Base-by-base conservation (phyloP, 2,329 filamentous ascomycete species). In the Truncatella angustata region DNA sequence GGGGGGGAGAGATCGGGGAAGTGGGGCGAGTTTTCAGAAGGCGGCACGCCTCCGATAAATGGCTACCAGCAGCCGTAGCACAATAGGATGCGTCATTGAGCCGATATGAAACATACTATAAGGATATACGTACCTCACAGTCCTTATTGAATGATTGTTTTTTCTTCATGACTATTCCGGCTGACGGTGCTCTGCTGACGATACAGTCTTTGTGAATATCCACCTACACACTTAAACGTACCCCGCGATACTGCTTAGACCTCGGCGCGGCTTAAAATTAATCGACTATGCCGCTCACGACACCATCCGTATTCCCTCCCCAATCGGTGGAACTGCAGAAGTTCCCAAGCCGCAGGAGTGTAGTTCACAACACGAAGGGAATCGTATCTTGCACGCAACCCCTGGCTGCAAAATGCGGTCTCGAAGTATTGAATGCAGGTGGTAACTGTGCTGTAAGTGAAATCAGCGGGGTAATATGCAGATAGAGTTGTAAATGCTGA, bases 351-450 rank as follows among this genome's bases (percentile, higher is more conserved):
- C 84, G 93, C 35, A 80, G 94, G 56, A 97, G 93, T 61, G 91
- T 96, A 11, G 90, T 97, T 11, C 92, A 97, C 68, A 96, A 91
- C 68, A 92, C 89, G 4, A 87, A 92, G 63, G 93, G 91, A 42
- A 96, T 97, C 53, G 89, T 97, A 44, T 82, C 92, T 10, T 95
- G 88, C 66, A 89, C 91, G 1, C 93, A 97, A 69, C 91, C 94
- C 12, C 76, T 97, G 51, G 94, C 94, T 5, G 88, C 90, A 21
- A 89, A 89, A 71, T 95, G 91, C 54, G 94, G 94, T 20, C 82
- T 97, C 49, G 85, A 88, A 52, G 79, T 97, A 35, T 74, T 99
- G n/a, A 82, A 86, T 53, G 85, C 88, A 44, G 94, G 94, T 52
- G 94, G 94, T 50, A 99, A 97, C 75, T 91, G 91, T 56, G 94